Base-by-base conservation (phyloP, 441 rosid species). In the Jatropha multifida region DNA sequence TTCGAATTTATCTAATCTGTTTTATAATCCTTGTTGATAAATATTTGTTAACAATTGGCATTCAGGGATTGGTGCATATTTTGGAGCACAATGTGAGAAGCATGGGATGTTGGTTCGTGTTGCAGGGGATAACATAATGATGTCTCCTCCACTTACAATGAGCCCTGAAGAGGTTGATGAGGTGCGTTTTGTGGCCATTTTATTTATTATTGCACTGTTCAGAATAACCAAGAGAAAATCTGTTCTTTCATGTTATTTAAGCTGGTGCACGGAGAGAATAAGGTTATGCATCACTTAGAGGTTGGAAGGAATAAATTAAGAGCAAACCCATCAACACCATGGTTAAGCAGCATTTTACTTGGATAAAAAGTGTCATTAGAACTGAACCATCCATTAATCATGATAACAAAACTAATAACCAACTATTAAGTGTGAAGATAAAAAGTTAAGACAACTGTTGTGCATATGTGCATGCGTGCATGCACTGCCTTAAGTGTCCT, bases 61-160 rank as follows among this genome's bases (percentile, higher is more conserved):
- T 51, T 17, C 82, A 92, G 97, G 97, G 59, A 9, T 96, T 60
- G 98, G 97, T 0, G 88, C 93, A 73, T 96, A 87, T 81, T 96
- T 94, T 75, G 98, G 92, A 83, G 92, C 94, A 1, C 90, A 89
- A 77, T 94, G 99, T 23, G 82, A 90, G 86, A 89, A 90, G 83
- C 85, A 74, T 0, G 98, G 98, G 60, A 85, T 96, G 97, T 59
- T 96, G 78, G 93, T 94, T 54, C 97, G 97, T 64, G 90, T 92
- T 69, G 81, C 97, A 14, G 98, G 99, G 51, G 98, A 96, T 82
- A 86, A 54, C 84, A 92, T 96, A 65, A 85, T 96, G 98, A 92
- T 92, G 99, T 94, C 90, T 74, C 98, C 99, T n/a, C 98, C 97
- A 4, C 83, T 90, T 56, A 87, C 87, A 66, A 91, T 96, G 13